Evolutionary conservation across 768 basidiomycete genomes (phyloP).

Genomic region (Psilocybe tampanensis): DNA sequence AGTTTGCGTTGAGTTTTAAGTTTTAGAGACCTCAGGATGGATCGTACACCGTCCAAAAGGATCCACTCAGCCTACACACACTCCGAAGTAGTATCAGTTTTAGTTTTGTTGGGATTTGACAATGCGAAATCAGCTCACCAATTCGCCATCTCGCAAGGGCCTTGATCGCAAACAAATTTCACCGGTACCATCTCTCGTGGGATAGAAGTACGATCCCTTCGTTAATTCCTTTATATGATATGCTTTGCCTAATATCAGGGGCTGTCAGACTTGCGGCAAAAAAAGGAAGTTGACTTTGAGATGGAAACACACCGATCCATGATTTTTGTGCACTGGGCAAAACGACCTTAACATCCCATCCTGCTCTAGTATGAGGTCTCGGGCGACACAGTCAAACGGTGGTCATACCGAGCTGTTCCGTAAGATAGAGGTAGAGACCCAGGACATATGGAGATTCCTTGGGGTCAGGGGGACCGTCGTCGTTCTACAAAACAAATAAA

Average conservation of each 20-base stretch:
- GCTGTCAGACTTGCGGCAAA: neutral
- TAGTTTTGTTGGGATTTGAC: neutral
- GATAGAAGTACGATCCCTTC: slow-evolving; percentile 77
- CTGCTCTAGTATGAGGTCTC: slow-evolving; percentile 32
- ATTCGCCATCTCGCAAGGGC: slow-evolving; percentile 73
- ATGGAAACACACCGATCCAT: slow-evolving; percentile 69
- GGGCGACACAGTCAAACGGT: neutral
- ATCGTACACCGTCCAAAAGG: slow-evolving; percentile 76
- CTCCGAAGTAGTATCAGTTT: neutral
- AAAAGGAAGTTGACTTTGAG: neutral
- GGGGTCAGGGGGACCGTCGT: slow-evolving; percentile 77
- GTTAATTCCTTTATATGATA: slow-evolving; percentile 78
- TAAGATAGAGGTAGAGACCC: slow-evolving; percentile 67
- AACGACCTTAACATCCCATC: slow-evolving; percentile 82
- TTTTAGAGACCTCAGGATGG: neutral
- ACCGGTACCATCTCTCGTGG: slow-evolving; percentile 67
- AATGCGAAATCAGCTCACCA: slow-evolving; percentile 37
- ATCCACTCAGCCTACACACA: slow-evolving; percentile 77
- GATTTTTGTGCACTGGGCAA: slow-evolving; percentile 82
- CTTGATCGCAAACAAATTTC: slow-evolving; percentile 65
- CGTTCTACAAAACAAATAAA: slow-evolving; percentile 54
- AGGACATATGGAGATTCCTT: slow-evolving; percentile 75
- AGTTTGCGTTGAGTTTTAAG: neutral
- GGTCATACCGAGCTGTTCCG: slow-evolving; percentile 53
- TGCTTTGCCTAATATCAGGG: slow-evolving; percentile 60